Percentiles rank a stretch among this genome's conserved stretches.
These are phyloP conservation scores for Microbotryomycetes sp. DNA, from an alignment of 1,284 basidiomycete genomes.

Conservation along the genomic window DNA sequence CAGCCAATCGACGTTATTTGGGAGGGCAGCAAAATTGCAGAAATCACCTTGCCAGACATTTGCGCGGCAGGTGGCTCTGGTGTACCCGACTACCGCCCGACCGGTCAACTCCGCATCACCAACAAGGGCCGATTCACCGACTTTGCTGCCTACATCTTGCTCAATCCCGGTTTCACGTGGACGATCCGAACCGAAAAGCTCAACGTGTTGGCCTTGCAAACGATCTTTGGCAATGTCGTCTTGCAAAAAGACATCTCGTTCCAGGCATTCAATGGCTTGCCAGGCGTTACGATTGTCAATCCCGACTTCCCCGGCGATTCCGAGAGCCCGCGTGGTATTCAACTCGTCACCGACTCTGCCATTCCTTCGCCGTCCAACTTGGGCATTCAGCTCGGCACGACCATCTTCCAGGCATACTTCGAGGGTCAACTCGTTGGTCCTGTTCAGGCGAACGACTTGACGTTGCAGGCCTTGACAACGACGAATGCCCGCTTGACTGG, in stretches of 20 bases:
- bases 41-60: slow-evolving; percentile 58
- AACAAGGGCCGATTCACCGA: slow-evolving; percentile 48
- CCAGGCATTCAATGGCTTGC: slow-evolving; percentile 51
- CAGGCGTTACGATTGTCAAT: slow-evolving; percentile 53
- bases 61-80: slow-evolving; percentile 62
- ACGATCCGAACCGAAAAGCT: slow-evolving; percentile 58
- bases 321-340: slow-evolving; percentile 52
- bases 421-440: slow-evolving; percentile 42
- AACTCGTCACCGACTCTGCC: slow-evolving; percentile 57
- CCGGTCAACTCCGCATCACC: slow-evolving; percentile 14
- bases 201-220: slow-evolving; percentile 59
- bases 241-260: slow-evolving; percentile 59
- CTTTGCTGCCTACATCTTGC: slow-evolving; percentile 60
- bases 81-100: slow-evolving; percentile 56
- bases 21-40: slow-evolving; percentile 60
- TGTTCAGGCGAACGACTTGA: slow-evolving; percentile 42
- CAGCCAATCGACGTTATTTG: slow-evolving; percentile 52
- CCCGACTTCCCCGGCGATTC: slow-evolving; percentile 45
- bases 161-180: slow-evolving; percentile 62
- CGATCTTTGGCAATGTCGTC: slow-evolving; percentile 59
- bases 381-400: slow-evolving; percentile 63
- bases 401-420: slow-evolving; percentile 59
- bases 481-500: slow-evolving; percentile 55
- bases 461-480: slow-evolving; percentile 50
- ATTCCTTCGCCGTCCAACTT: slow-evolving; percentile 63